Percentiles rank a stretch among this genome's conserved stretches.
phyloP scores from a whole-genome alignment of 768 basidiomycete genomes.

The Leccinum subgranulosum region DNA sequence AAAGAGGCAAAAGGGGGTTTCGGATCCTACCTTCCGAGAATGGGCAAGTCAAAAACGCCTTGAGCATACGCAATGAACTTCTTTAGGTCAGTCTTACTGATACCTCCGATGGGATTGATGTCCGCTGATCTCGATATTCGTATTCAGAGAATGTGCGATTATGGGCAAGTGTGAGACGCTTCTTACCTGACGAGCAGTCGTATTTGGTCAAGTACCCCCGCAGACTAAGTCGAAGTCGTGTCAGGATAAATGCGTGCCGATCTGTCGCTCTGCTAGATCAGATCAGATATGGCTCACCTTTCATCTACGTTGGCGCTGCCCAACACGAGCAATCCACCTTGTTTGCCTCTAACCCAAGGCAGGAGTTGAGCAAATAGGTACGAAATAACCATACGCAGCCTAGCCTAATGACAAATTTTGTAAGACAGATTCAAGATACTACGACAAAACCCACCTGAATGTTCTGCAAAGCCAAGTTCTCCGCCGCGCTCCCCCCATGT shows the following conservation, averaged over 20 bases:
- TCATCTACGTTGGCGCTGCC: conserved; percentile 99
- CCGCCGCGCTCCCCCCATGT: conserved; percentile 82
- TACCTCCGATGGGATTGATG: conserved; percentile 96
- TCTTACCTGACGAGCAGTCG: conserved; percentile 84
- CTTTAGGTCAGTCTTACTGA: conserved; percentile 97
- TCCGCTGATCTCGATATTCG: conserved; percentile 56
- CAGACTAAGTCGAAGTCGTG: conserved; percentile 47
- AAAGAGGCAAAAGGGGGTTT: neutral
- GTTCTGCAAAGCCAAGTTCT: conserved; percentile 96
- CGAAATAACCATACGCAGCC: conserved; percentile 90
- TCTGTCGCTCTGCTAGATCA: neutral
- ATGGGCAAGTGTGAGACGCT: neutral
- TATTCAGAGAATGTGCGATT: neutral
- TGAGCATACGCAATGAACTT: conserved; percentile 88
- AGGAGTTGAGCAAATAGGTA: conserved; percentile 95
- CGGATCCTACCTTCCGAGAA: conserved; percentile 62
- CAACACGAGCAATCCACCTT: conserved; percentile 88
- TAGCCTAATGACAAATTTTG: conserved; percentile 52
- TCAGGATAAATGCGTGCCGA: neutral
- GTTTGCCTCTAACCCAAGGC: conserved; percentile 84
- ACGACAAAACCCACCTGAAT: conserved; percentile 61
- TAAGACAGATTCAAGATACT: neutral
- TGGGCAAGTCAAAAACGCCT: conserved; percentile 76
- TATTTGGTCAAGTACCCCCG: conserved; percentile 98
- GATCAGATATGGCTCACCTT: conserved; percentile 49